Conservation (phyloP, 371 early-diverging fungal genomes). For the Cokeromyces recurvatus region DNA sequence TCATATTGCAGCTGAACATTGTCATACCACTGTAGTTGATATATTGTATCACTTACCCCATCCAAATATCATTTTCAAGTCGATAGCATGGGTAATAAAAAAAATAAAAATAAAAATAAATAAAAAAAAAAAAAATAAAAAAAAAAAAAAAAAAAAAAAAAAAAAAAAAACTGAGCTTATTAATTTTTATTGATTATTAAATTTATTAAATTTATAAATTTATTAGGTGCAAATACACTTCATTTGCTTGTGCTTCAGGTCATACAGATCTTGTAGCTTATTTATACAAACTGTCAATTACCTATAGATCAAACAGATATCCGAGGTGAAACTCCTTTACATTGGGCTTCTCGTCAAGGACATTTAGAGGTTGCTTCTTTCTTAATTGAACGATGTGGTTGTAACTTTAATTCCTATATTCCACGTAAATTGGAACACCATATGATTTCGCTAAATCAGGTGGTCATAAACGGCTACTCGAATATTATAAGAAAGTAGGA, state of each 20-base stretch:
- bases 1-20: conserved; percentile 40
- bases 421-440: conserved; percentile 33
- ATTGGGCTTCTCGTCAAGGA: conserved; percentile 42
- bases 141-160: no score
- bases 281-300: conserved; percentile 26
- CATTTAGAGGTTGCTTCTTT: conserved; percentile 36
- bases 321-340: conserved; percentile 33
- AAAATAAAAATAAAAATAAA: no score
- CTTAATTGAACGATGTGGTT: conserved; percentile 36
- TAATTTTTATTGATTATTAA: no score
- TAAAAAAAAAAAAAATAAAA: no score
- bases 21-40: conserved; percentile 33
- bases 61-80: conserved; percentile 19
- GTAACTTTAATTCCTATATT: conserved; percentile 35
- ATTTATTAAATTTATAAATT: no score
- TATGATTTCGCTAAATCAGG: conserved; percentile 38
- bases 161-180: no score
- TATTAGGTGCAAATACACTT: conserved; percentile 29
- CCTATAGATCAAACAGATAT: conserved; percentile 27
- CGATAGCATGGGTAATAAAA: conserved; percentile 31
- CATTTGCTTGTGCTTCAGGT: conserved; percentile 41
- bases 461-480: conserved; percentile 33
- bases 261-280: conserved; percentile 36
- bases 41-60: conserved; percentile 27
- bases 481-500: conserved; percentile 42